Evolutionary conservation across 192 early-diverging fungal species (phyloP), one percentile per base, ranked within the genome.

Genomic region (Coemansia sp.): DNA sequence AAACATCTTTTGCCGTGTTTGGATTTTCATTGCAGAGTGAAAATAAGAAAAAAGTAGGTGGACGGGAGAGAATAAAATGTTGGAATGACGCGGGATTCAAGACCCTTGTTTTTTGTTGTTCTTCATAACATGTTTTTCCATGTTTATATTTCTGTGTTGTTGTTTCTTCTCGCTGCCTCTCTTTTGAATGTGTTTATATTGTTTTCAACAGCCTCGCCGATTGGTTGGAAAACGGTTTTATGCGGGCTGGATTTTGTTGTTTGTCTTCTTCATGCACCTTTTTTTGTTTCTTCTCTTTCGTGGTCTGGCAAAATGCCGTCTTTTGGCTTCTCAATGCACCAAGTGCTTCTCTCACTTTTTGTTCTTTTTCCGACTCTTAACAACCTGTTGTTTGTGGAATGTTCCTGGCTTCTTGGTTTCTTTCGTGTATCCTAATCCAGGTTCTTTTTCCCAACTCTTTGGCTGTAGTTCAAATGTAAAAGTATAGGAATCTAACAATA

Each of bases 1-100:
- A 9, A 26, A 23, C 9, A 54, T 54, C 21, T 26, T 26, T 9
- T 9, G 18, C 13, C 16, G 7, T 54, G 52, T 54, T 54, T 54
- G 23, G 52, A 54, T 54, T 54, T 54, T 54, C 52, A 54, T 54
- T 54, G 52, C 52, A 54, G 52, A 26, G 52, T 23, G 23, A 15
- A 18, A 26, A 26, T 26, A 26, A 26, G 3, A 26, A 26, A 26
- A 3, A 26, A 3, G 26, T 26, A 3, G 26, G 3, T 0, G 3
- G 26, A 3, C 3, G 26, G n/a, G 48, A 15, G 19, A n/a, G 12
- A 48, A 50, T 26, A 64, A 42, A 26, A 64, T 26, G 52, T 10
- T 12, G 52, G 26, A 26, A 26, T 26, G 26, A 26, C 26, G 26
- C 26, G 26, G 26, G 48, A 50, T 50, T 16, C 48, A 18, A 23